Evolutionary conservation across 306 rosid species (phyloP), one percentile per base, ranked within the genome.

Genomic region (Inga leiocalycina): DNA sequence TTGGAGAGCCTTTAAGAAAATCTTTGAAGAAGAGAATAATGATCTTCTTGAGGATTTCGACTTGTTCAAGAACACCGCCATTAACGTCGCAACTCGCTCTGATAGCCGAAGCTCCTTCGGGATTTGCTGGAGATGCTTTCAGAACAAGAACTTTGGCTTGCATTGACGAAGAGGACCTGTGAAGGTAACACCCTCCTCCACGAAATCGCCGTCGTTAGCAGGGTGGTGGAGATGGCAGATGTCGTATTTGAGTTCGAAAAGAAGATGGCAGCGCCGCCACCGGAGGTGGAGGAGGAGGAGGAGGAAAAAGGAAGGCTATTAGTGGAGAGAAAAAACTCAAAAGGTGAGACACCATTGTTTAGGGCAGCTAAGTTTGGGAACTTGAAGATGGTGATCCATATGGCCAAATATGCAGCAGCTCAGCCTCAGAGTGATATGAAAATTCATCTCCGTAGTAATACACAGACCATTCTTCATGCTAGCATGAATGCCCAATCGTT

Each of bases 281-380:
- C 12, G 27, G 27, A 24, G 27, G 27, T 24, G 27, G 27, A 24
- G 24, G 22, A 0, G 72, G 45, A 0, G 41, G 41, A 2, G n/a
- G 43, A 32, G 71, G n/a, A 30, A 4, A 16, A 13, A 15, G 69
- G 57, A 34, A 14, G 46, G 73, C 46, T 6, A 8, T 4, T 68
- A 27, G 0, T 68, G 27, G 48, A 68, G 73, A 16, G 10, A 14
- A 8, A 7, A 14, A 68, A 37, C 74, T 3, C 3, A 12, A 41
- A 39, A 34, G 86, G 78, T 6, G 86, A 83, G 71, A 77, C 79
- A 4, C 86, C 86, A 8, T 19, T 77, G 16, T 83, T 77, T 41
- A 48, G 71, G 35, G 82, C 79, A 2, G 86, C 79, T 0, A 83
- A 35, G 81, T 22, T 11, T 8, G 86, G 86, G 0, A 83, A 77